Conservation (phyloP, 371 early-diverging fungal genomes). For the Rhizopus arrhizus region DNA sequence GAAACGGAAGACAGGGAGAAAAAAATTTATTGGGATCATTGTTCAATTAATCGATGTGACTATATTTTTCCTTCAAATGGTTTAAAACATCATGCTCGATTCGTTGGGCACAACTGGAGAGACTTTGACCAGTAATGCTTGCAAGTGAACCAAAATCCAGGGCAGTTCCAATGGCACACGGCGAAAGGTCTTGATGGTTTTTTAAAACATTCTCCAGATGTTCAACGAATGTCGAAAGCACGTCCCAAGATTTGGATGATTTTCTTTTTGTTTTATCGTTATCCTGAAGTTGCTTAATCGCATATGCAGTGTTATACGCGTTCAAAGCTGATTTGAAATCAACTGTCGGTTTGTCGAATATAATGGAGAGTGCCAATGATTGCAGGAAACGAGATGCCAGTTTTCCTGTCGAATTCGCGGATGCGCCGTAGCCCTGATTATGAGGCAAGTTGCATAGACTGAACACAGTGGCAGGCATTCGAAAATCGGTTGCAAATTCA, state of each 20-base stretch:
- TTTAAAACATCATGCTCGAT: background rate
- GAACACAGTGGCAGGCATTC: slow-evolving; percentile 12
- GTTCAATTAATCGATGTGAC: too few species aligned
- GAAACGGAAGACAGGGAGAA: too few species aligned
- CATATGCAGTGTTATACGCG: background rate
- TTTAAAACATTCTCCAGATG: background rate
- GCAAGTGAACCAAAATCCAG: background rate
- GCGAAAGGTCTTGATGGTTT: background rate
- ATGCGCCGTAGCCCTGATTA: slow-evolving; percentile 14
- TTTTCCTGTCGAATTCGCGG: slow-evolving; percentile 10
- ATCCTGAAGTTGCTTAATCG: background rate
- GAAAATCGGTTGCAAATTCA: slow-evolving; percentile 9
- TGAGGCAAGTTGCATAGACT: slow-evolving; percentile 16
- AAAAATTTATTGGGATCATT: too few species aligned
- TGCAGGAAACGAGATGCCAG: slow-evolving; percentile 17
- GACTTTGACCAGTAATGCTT: background rate
- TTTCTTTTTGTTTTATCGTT: background rate
- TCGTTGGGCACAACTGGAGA: background rate
- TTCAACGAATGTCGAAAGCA: background rate
- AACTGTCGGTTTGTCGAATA: background rate
- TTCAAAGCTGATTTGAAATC: slow-evolving; percentile 5
- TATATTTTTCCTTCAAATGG: background rate
- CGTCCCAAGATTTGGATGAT: background rate
- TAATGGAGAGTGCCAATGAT: slow-evolving; percentile 8
- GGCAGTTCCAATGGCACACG: background rate